These are phyloP conservation scores for Fusarium coffeatum DNA, from an alignment of 2,329 filamentous ascomycete species.

Conservation along the genomic window DNA sequence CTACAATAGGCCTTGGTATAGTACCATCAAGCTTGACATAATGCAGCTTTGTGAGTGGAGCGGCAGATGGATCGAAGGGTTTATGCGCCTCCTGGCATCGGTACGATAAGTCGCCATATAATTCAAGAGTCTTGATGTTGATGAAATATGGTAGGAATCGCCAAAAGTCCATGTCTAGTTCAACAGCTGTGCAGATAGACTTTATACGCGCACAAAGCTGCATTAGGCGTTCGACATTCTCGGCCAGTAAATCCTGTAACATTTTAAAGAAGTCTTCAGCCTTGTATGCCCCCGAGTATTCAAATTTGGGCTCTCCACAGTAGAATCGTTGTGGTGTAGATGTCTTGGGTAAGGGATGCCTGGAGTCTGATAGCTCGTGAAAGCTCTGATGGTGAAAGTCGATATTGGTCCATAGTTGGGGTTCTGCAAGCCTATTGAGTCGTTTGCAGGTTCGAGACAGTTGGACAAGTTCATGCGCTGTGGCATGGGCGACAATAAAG, in stretches of 20 bases:
- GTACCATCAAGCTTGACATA: neutral
- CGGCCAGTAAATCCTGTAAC: neutral
- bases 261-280: neutral
- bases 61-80: neutral
- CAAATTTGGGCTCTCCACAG: neutral
- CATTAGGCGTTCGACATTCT: neutral
- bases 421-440: neutral
- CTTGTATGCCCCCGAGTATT: neutral
- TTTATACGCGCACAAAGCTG: neutral
- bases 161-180: rapidly evolving
- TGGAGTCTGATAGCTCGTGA: neutral
- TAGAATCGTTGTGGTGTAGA: neutral
- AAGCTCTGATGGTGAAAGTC: neutral
- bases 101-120: neutral
- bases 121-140: neutral
- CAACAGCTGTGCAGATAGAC: neutral
- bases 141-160: neutral
- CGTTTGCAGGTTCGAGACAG: neutral
- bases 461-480: neutral
- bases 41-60: neutral
- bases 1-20: neutral
- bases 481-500: neutral
- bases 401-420: neutral
- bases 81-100: rapidly evolving
- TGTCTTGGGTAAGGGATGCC: neutral